Evolutionary conservation across 1,139 yeast species (phyloP).

Genomic region (Sugiyamaella pinicola): DNA sequence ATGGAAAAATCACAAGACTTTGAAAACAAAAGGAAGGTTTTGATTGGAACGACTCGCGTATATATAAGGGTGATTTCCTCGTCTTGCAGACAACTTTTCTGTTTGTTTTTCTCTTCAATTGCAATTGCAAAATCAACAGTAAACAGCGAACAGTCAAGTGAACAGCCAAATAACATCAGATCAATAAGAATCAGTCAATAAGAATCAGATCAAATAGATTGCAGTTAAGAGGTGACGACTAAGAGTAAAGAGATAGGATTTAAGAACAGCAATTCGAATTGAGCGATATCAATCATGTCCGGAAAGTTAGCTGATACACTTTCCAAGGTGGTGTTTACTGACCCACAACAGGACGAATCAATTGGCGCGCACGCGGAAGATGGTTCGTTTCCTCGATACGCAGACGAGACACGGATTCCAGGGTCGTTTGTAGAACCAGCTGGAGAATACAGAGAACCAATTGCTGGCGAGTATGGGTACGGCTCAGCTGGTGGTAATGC

Average conservation of each 20-base stretch:
- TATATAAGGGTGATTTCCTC: too few relatives aligned
- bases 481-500: not conserved
- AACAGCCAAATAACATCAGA: too few relatives aligned
- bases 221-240: too few relatives aligned
- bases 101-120: too few relatives aligned
- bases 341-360: not conserved
- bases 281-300: constrained; percentile 3
- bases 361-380: constrained; percentile 1
- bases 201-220: too few relatives aligned
- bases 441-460: not conserved
- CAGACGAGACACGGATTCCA: constrained; percentile 16
- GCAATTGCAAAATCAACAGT: too few relatives aligned
- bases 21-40: constrained; percentile 13
- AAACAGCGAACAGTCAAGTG: too few relatives aligned
- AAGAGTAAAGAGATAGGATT: too few relatives aligned
- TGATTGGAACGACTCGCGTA: not conserved
- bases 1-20: constrained; percentile 14
- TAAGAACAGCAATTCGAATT: too few relatives aligned
- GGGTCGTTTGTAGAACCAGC: constrained; percentile 17
- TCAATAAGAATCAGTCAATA: too few relatives aligned
- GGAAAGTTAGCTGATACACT: constrained; percentile 3
- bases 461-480: not conserved
- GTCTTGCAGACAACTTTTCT: too few relatives aligned
- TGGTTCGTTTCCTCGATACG: constrained; percentile 15
- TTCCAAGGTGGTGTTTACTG: not conserved